Conservation (phyloP, 129 eudicot genomes). For the Glebionis coronaria region DNA sequence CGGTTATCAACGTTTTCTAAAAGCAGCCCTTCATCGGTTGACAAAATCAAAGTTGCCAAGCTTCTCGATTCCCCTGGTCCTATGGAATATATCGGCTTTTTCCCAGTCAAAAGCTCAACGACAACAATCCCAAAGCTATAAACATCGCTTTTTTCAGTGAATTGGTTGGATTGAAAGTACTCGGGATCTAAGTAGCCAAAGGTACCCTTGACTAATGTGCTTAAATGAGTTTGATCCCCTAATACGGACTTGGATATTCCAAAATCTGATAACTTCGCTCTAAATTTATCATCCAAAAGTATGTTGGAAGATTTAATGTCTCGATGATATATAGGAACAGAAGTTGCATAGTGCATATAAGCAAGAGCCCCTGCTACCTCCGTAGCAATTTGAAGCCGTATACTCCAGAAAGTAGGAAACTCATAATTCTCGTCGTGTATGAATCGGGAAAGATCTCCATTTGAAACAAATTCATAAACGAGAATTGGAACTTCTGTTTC, state of each 20-base stretch:
- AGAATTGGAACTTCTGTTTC: conserved; percentile 6
- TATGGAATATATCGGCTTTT: neutral
- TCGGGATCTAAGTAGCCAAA: neutral
- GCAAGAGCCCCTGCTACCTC: conserved; percentile 7
- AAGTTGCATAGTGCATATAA: conserved; percentile 1
- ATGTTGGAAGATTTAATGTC: conserved; percentile 5
- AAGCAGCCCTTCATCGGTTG: neutral
- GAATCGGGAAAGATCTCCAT: neutral
- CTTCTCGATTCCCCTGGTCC: conserved; percentile 3
- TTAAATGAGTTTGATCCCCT: neutral
- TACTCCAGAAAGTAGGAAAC: conserved; percentile 11
- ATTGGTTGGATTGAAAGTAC: conserved; percentile 6
- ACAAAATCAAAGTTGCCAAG: neutral
- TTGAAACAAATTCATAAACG: neutral
- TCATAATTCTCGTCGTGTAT: conserved; percentile 4
- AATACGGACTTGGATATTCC: neutral
- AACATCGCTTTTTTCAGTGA: conserved; percentile 2
- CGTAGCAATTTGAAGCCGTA: neutral
- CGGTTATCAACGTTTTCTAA: neutral
- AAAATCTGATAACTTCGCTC: conserved; percentile 6
- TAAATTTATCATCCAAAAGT: conserved; percentile 2
- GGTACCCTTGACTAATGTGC: neutral
- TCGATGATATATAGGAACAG: neutral
- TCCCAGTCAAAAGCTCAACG: neutral
- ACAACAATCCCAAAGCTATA: conserved; percentile 7